Conservation (phyloP, 495 filamentous ascomycete species). For the Lophiotrema nucula region DNA sequence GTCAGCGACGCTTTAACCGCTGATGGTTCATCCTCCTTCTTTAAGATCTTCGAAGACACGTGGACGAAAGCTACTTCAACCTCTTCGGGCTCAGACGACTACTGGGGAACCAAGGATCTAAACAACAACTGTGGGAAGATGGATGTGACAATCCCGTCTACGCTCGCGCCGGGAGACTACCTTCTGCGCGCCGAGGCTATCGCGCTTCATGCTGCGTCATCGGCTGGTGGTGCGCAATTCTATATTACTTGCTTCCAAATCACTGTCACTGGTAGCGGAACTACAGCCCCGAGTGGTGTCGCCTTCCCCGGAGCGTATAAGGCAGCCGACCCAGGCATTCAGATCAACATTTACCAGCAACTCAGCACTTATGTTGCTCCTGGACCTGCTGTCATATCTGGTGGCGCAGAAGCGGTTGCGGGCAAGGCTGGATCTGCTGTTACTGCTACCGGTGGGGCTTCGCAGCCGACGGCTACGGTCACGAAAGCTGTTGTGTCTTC, state of each 20-base stretch:
- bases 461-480: constrained; percentile 5
- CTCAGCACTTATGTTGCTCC: constrained; percentile 47
- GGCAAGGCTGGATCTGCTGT: constrained; percentile 21
- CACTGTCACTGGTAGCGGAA: constrained; percentile 56
- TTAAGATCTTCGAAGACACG: constrained; percentile 41
- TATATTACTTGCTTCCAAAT: constrained; percentile 60
- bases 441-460: constrained; percentile 44
- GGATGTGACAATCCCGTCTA: constrained; percentile 48
- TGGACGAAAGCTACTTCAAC: constrained; percentile 53
- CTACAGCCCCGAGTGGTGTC: constrained; percentile 46
- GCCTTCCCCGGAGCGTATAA: constrained; percentile 55
- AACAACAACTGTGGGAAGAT: constrained; percentile 24
- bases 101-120: constrained; percentile 31
- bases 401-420: constrained; percentile 13
- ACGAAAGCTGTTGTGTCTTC: constrained; percentile 11
- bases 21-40: constrained; percentile 30
- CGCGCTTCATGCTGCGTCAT: constrained; percentile 44
- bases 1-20: constrained; percentile 16
- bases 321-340: constrained; percentile 47
- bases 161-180: constrained; percentile 35
- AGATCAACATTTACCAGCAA: constrained; percentile 48
- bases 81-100: constrained; percentile 35
- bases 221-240: constrained; percentile 50
- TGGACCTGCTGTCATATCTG: constrained; percentile 32
- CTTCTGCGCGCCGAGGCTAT: constrained; percentile 32